phyloP scores from a whole-genome alignment of 2,329 filamentous ascomycete species.

The Pseudopyrenochaeta lycopersici region DNA sequence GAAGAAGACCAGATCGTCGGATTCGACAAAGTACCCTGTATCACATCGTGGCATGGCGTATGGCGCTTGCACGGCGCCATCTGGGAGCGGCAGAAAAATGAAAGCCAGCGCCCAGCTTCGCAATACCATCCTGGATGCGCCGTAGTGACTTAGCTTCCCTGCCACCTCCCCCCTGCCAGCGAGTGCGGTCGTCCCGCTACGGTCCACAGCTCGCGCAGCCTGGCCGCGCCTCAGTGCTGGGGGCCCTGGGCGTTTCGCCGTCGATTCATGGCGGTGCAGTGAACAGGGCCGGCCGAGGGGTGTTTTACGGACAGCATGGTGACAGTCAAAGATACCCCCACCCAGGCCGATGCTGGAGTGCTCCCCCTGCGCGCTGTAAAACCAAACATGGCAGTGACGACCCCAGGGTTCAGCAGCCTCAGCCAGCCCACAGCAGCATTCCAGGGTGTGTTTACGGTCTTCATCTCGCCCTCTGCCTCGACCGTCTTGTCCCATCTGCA shows the following conservation, averaged over 20 bases:
- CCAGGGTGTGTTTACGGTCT: constrained; percentile 7
- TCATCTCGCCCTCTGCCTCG: constrained; percentile 1
- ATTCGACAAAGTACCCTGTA: constrained; percentile 48
- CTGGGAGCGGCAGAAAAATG: constrained; percentile 41
- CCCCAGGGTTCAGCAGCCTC: constrained; percentile 9
- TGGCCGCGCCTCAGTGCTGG: constrained; percentile 31
- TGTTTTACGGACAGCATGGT: constrained; percentile 37
- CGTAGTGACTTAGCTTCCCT: constrained; percentile 29
- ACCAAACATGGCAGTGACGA: constrained; percentile 29
- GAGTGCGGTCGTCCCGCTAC: constrained; percentile 26
- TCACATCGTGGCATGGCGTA: constrained; percentile 51
- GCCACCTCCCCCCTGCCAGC: constrained; percentile 24
- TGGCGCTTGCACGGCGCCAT: constrained; percentile 37
- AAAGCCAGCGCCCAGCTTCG: constrained; percentile 32
- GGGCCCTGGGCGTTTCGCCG: constrained; percentile 40
- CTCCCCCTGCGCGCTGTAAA: constrained; percentile 31
- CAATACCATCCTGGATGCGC: constrained; percentile 33
- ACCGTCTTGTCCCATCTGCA: neutral
- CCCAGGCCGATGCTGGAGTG: constrained; percentile 19
- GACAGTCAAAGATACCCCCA: constrained; percentile 40
- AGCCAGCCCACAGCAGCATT: constrained; percentile 22
- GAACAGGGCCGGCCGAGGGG: constrained; percentile 24
- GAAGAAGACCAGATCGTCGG: constrained; percentile 52
- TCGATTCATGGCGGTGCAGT: constrained; percentile 40
- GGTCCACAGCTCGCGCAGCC: constrained; percentile 25